Base-by-base conservation (phyloP, 202 grass and related monocot species). In the Cymbopogon flexuosus region DNA sequence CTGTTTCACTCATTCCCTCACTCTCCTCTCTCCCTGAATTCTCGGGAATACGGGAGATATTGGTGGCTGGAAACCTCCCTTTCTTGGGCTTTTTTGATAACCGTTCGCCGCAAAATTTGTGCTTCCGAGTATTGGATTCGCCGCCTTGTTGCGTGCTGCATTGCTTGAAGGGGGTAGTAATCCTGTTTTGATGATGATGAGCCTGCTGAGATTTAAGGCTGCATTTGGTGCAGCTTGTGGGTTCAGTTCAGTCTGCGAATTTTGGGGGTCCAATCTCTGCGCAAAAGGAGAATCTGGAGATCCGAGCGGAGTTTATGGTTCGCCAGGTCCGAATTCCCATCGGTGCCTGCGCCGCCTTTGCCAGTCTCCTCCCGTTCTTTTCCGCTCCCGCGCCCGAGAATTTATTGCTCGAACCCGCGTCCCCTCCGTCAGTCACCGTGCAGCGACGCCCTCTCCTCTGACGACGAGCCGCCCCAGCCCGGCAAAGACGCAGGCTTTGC, bases 351-450 rank as follows among this genome's bases (percentile, higher is more conserved):
- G 73, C 13, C 79, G 13, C 73, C 68, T 89, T 73, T 78, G 40
- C 72, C 79, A 56, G 79, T 13, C 46, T 16, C 13, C 68, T 86
- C 83, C 87, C 73, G 79, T 74, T 79, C 73, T 83, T 86, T 79
- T 89, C 73, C 40, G 68, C 87, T 89, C 87, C 83, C 83, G 87
- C 68, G 33, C 73, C 83, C 83, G 68, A 86, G 79, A 85, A 89
- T 82, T 89, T 89, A 89, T 89, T 89, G 83, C 83, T 68, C 79
- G 3, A 31, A 3, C 68, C 60, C 76, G 68, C 76, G 76, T 36
- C 76, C 24, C 43, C 15, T 70, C 57, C 62, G 43, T 16, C 16
- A n/a, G 59, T 19, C 57, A 51, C 47, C 46, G 14, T 18, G 46
- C 43, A 46, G 15, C 58, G 5, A 45, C 23, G 73, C 8, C 62